These are phyloP conservation scores for Trichosanthes cucumerina DNA, from an alignment of 306 rosid species.

Conservation along the genomic window DNA sequence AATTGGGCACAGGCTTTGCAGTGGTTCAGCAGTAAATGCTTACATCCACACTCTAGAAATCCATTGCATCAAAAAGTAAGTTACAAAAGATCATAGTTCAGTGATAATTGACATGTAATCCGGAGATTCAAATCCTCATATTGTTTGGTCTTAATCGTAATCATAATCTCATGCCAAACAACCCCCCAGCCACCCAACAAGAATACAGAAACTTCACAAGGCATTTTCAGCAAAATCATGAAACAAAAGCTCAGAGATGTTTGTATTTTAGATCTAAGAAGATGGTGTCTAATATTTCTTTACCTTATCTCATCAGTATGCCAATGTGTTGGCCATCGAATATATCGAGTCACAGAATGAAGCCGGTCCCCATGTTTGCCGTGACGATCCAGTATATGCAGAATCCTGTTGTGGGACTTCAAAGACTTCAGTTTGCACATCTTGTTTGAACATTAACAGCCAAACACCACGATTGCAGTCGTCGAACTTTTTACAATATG, in stretches of 20 bases:
- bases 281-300: background rate
- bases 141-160: too few relatives aligned
- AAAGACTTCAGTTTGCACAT: conserved; percentile 1
- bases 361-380: background rate
- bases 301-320: background rate
- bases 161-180: background rate
- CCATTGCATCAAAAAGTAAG: background rate
- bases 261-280: background rate
- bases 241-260: background rate
- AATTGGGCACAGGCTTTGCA: background rate
- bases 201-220: background rate
- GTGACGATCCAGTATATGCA: background rate
- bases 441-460: background rate
- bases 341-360: background rate
- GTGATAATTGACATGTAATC: too few relatives aligned
- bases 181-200: too few relatives aligned
- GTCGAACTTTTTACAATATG: background rate
- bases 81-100: too few relatives aligned
- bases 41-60: background rate
- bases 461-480: background rate
- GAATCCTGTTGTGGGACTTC: background rate
- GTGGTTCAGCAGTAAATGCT: background rate
- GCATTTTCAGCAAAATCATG: background rate
- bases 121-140: too few relatives aligned
- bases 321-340: background rate